Evolutionary conservation across 2,329 filamentous ascomycete species (phyloP).

Genomic region (Neonectria faginata): DNA sequence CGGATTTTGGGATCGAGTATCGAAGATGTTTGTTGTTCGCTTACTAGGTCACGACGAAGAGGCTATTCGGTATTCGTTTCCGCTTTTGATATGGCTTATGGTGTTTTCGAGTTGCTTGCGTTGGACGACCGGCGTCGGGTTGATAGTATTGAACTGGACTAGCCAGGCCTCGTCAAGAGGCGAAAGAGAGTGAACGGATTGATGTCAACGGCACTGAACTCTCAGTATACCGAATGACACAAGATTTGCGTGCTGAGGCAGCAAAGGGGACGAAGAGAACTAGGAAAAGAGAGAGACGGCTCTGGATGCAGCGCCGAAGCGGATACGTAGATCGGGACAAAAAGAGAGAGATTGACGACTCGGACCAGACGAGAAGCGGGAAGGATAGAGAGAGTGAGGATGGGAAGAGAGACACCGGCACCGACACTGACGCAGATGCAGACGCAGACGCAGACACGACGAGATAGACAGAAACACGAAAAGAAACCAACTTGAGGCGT

Average conservation of each 20-base stretch:
- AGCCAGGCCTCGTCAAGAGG: constrained; percentile 42
- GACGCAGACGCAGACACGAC: constrained; percentile 8
- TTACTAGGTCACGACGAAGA: not conserved
- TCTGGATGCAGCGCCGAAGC: constrained; percentile 3
- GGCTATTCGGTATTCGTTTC: constrained; percentile 16
- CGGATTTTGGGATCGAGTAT: constrained; percentile 1
- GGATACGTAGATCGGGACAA: constrained; percentile 11
- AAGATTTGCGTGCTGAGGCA: not conserved
- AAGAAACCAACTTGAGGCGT: constrained; percentile 34
- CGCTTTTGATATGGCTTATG: constrained; percentile 9
- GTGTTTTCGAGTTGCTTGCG: constrained; percentile 20
- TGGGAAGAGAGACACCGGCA: constrained; percentile 4
- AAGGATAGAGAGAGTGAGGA: constrained; percentile 6
- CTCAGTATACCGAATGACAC: constrained; percentile 11
- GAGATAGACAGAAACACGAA: constrained; percentile 19
- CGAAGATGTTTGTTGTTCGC: not conserved
- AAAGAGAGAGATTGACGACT: constrained; percentile 21
- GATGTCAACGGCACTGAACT: constrained; percentile 33
- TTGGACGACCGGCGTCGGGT: constrained; percentile 44
- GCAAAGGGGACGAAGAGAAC: not conserved
- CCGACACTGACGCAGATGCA: not conserved
- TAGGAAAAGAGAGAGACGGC: constrained; percentile 13
- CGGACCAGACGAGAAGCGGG: constrained; percentile 18
- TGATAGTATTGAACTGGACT: constrained; percentile 28
- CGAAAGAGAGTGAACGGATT: constrained; percentile 27